These are phyloP conservation scores for Bryum argenteum DNA, from an alignment of 225 moss, liverwort and hornwort genomes.

Conservation along the genomic window DNA sequence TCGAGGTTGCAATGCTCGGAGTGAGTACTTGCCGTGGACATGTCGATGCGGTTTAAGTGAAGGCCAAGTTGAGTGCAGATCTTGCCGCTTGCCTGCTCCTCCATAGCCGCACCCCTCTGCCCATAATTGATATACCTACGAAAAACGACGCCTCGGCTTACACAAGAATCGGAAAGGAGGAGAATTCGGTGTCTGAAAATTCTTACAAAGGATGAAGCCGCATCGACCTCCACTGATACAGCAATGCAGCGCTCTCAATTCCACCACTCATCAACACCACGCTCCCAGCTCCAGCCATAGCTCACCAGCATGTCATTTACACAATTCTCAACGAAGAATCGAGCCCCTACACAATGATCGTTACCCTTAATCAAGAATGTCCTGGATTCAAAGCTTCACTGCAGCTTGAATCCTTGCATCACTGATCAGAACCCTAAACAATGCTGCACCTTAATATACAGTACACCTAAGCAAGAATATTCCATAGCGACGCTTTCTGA, in stretches of 20 bases:
- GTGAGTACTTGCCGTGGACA: conserved; percentile 39
- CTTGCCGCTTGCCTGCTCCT: conserved; percentile 60
- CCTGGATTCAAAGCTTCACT: too few species aligned
- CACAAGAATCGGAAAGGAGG: neutral
- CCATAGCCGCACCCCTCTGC: conserved; percentile 65
- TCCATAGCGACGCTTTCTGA: neutral
- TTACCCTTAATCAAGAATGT: neutral
- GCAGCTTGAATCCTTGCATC: too few species aligned
- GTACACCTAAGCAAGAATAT: neutral
- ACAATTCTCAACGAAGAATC: neutral
- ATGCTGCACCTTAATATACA: too few species aligned
- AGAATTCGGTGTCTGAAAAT: neutral
- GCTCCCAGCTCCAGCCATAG: conserved; percentile 44
- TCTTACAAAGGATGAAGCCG: conserved; percentile 59
- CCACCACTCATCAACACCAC: conserved; percentile 71
- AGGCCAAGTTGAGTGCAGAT: conserved; percentile 52
- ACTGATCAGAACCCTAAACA: too few species aligned
- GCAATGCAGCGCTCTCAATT: conserved; percentile 66
- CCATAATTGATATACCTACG: conserved; percentile 68
- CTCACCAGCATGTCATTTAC: conserved; percentile 26
- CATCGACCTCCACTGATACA: conserved; percentile 64
- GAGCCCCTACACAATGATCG: neutral
- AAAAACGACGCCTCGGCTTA: neutral
- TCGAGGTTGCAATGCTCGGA: conserved; percentile 7
- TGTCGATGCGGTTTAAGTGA: conserved; percentile 52